phyloP scores from a whole-genome alignment of 2,329 filamentous ascomycete genomes.

The Scolecobasidium constrictum region DNA sequence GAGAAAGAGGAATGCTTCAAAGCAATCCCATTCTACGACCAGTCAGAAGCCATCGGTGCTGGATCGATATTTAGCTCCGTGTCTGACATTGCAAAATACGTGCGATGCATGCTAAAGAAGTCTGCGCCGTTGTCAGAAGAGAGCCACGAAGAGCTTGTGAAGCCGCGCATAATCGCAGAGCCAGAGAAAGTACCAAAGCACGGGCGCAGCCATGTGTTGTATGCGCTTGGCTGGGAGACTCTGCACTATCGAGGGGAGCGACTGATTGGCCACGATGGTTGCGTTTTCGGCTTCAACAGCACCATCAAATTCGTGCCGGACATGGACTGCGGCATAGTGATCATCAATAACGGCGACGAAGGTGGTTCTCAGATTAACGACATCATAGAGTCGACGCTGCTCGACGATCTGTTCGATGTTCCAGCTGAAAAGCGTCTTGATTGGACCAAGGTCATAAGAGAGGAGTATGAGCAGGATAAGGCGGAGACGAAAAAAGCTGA shows the following conservation, averaged over 20 bases:
- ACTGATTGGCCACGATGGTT: background rate
- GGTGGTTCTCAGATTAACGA: background rate
- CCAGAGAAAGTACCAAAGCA: conserved; percentile 7
- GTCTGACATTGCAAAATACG: conserved; percentile 21
- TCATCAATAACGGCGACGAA: background rate
- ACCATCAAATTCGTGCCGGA: background rate
- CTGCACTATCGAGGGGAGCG: background rate
- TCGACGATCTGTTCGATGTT: background rate
- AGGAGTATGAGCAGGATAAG: background rate
- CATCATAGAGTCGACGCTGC: background rate
- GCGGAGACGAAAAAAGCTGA: background rate
- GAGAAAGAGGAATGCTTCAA: background rate
- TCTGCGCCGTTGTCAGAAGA: conserved; percentile 16
- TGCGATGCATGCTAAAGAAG: conserved; percentile 20
- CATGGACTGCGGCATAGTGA: background rate
- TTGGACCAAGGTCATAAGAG: background rate
- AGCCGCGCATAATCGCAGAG: conserved; percentile 16
- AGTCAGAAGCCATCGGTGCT: conserved; percentile 25
- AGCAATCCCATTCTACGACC: conserved; percentile 25
- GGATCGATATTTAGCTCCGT: conserved; percentile 29
- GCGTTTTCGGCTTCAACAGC: background rate
- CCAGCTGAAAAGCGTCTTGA: background rate
- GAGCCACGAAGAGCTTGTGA: conserved; percentile 16
- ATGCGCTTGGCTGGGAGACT: background rate
- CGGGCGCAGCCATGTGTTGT: background rate